Conservation (phyloP, 2,329 filamentous ascomycete species). For the Ophiostoma triangulosporum region DNA sequence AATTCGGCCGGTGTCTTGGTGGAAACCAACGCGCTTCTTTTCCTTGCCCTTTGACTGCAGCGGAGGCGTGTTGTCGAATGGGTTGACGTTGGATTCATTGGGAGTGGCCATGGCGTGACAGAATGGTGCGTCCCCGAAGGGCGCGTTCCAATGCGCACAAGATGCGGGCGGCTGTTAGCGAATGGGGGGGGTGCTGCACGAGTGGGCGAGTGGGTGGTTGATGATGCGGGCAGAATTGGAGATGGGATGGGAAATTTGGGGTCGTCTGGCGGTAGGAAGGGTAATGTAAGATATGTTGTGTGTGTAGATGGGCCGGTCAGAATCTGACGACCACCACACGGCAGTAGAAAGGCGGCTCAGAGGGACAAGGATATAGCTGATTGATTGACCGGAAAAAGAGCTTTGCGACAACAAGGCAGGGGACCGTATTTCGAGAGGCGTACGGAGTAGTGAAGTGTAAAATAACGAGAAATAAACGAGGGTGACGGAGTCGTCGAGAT, state of each 20-base stretch:
- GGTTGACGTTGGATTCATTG: neutral
- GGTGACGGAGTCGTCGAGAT: neutral
- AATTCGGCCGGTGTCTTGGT: slow-evolving; percentile 4
- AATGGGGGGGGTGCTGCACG: neutral
- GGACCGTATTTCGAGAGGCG: neutral
- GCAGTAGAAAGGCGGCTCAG: neutral
- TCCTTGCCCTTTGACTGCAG: slow-evolving; percentile 11
- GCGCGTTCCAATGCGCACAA: neutral
- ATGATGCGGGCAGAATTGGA: neutral
- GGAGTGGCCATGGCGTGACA: slow-evolving; percentile 11
- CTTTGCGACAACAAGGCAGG: neutral
- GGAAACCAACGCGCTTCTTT: slow-evolving; percentile 16
- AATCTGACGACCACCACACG: neutral
- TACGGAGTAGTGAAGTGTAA: neutral
- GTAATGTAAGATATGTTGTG: too few species aligned
- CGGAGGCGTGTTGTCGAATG: slow-evolving; percentile 1
- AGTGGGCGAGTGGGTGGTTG: neutral
- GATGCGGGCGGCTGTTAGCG: neutral
- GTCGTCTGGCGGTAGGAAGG: neutral
- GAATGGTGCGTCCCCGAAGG: neutral
- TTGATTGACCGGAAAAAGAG: neutral
- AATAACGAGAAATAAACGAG: neutral
- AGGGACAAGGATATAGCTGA: neutral
- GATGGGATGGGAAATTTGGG: neutral
- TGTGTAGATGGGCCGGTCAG: neutral